Evolutionary conservation across 2,329 filamentous ascomycete species (phyloP).

Genomic region (Monosporascus sp.): DNA sequence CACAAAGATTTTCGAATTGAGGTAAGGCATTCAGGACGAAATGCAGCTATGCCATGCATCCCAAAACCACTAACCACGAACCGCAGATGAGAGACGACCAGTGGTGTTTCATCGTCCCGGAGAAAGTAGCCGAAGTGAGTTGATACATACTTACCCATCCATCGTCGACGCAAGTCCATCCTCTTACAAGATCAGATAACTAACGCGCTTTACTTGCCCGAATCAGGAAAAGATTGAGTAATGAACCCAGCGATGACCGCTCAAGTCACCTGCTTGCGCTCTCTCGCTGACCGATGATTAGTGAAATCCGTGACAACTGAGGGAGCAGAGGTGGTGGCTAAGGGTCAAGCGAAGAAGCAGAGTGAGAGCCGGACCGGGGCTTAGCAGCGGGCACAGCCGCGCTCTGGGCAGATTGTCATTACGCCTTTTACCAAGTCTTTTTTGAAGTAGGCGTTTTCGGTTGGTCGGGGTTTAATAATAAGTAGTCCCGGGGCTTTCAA

Average conservation of each 20-base stretch:
- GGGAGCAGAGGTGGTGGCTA: too few species aligned
- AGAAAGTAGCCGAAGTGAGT: constrained; percentile 14
- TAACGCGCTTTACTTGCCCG: background rate
- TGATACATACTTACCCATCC: background rate
- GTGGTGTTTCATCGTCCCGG: constrained; percentile 23
- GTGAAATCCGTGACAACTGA: background rate
- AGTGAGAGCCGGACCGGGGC: background rate
- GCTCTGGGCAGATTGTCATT: too few species aligned
- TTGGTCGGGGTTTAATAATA: too few species aligned
- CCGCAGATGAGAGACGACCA: constrained; percentile 25
- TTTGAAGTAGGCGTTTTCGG: too few species aligned
- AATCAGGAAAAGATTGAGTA: constrained; percentile 7
- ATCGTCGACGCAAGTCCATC: background rate
- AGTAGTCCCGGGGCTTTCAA: too few species aligned
- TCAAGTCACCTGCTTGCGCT: background rate
- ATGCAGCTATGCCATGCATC: background rate
- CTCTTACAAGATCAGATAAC: background rate
- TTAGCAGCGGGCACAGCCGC: background rate
- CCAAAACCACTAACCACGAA: constrained; percentile 1
- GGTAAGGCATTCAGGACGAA: constrained; percentile 10
- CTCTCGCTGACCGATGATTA: background rate
- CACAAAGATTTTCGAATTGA: constrained; percentile 23
- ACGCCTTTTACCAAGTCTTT: too few species aligned
- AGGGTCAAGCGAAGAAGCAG: too few species aligned
- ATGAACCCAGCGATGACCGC: background rate